Base-by-base conservation (phyloP, 192 early-diverging fungal species). In the Globomyces pollinis-pini region DNA sequence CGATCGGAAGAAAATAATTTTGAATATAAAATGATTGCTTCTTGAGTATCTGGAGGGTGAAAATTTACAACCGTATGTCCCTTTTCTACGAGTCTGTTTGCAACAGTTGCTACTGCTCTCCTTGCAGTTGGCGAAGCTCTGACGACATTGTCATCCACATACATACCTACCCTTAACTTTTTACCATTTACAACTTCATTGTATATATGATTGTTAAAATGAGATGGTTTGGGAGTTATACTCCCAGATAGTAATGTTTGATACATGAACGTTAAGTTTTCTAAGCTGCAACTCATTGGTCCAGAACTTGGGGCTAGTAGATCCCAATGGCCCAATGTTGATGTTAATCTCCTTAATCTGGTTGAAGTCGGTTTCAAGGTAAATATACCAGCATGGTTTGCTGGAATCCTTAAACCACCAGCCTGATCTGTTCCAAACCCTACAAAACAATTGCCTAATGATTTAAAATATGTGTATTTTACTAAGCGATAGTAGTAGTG, bases 361-460 rank as follows among this genome's bases (percentile, higher is more conserved):
- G 11, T 1, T 16, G 15, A 16, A 8, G 55, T 57, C 41, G 55
- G 55, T 30, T 57, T 57, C n/a, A 57, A 11, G 2, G 28, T 31
- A 23, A 29, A 57, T 3, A 57, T 2, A 4, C 26, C 29, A 12
- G 55, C 29, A 5, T 44, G 21, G 38, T 20, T 44, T 8, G 9
- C n/a, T 18, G 55, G 55, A 21, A 26, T 30, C 13, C 55, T 13
- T n/a, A 57, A 16, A 13, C 55, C 55, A 8, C 55, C 55, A 23
- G 29, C 15, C 21, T 28, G 24, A 24, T 57, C 55, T 28, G 55
- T 57, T 24, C 55, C 55, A 41, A 57, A 57, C 24, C 55, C 55
- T 5, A 26, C 3, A 34, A 57, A 24, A 16, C 23, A 8, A 9
- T 38, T 33, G 1, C 41, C 41, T 5, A 39, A n/a, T n/a, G n/a